phyloP scores from a whole-genome alignment of 257 asterid species.

The Solanum tarapatanum region DNA sequence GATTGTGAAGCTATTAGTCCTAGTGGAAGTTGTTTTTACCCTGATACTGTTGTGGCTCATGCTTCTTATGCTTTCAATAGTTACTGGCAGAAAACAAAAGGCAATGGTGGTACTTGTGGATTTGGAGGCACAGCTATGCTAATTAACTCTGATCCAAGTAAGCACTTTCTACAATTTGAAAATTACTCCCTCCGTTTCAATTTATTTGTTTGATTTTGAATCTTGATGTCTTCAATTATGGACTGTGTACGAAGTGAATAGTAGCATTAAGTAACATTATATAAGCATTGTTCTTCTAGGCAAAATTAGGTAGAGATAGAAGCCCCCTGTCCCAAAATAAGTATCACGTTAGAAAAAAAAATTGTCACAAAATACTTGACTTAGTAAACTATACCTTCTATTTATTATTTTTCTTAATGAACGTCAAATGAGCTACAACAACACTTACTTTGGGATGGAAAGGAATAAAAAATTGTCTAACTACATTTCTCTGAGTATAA shows the following conservation, averaged over 20 bases:
- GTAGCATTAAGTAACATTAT: not conserved
- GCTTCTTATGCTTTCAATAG: conserved; percentile 90
- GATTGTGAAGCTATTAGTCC: conserved; percentile 68
- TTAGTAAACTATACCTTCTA: not conserved
- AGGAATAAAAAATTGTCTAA: not conserved
- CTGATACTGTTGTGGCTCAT: conserved; percentile 63
- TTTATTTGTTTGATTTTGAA: not conserved
- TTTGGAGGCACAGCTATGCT: conserved; percentile 94
- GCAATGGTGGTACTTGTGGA: conserved; percentile 67
- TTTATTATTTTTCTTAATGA: not conserved
- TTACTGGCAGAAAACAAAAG: conserved; percentile 79
- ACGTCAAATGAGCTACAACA: not conserved
- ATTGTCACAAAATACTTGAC: not conserved
- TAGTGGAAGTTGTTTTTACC: conserved; percentile 56
- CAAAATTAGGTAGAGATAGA: not conserved
- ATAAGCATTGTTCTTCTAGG: not conserved
- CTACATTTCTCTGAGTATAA: not conserved
- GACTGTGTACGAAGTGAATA: not conserved
- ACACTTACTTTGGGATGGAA: not conserved
- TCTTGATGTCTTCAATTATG: not conserved
- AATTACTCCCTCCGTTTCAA: not conserved
- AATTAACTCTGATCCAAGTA: conserved; percentile 77
- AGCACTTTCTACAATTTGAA: not conserved
- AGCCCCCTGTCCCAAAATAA: no score
- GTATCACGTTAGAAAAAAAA: no score